Evolutionary conservation across 2,329 filamentous ascomycete genomes (phyloP), one percentile per base, ranked within the genome.

Genomic region (Diplodia intermedia): DNA sequence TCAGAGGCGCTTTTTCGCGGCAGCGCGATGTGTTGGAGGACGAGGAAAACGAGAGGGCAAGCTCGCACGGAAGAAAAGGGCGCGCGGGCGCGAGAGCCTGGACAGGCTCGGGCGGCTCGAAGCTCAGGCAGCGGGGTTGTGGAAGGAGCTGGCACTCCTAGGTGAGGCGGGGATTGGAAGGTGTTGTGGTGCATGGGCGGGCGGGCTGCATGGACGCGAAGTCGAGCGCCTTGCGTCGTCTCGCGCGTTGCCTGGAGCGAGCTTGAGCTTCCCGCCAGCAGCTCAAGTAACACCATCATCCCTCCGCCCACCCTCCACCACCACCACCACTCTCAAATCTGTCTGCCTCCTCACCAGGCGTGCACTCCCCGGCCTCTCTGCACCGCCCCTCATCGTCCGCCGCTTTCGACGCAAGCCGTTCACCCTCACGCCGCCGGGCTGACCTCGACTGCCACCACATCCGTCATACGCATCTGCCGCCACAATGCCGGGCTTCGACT

Each of bases 401-500:
- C 31, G 9, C 50, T 15, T n/a, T 47, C 43, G 43, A 47, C 43
- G 43, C 9, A 47, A 20, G n/a, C 43, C 43, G 20, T n/a, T 47
- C 43, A n/a, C 20, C 43, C 43, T 47, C 43, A 47, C 43, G 43
- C 43, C 43, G 43, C 43, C 43, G 43, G 8, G 7, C 43, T 57
- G n/a, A 29, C 20, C 65, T 20, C 18, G 52, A 36, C 66, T 55
- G 12, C 26, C 50, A 36, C 47, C 65, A 54, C 57, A 47, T 26
- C 65, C 54, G 31, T 33, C 36, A 56, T 53, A 56, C 33, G 5
- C 52, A 47, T 52, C 29, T 54, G 31, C 54, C 8, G 52, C 33
- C 47, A 57, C 67, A 65, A 99, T 99, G 95, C 90, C 92, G 76
- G 94, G 94, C 84, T 97, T 97, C 87, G 94, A 98, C 85, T 99